Evolutionary conservation across 306 rosid species (phyloP).

Genomic region (Cajanus cajan): DNA sequence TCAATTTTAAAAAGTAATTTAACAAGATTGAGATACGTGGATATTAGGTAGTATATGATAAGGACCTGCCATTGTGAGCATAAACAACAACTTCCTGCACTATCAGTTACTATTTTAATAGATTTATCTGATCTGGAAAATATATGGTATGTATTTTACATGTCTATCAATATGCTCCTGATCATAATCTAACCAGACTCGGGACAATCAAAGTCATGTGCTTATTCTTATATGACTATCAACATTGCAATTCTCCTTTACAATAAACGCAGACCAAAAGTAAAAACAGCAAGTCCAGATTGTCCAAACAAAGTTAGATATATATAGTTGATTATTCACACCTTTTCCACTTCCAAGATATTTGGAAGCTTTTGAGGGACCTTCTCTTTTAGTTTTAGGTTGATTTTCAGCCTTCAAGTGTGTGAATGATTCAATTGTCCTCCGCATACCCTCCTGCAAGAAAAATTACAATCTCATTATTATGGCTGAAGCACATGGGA

Average conservation of each 20-base stretch:
- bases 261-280: neutral
- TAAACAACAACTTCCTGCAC: constrained; percentile 13
- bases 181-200: neutral
- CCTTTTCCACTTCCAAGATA: constrained; percentile 90
- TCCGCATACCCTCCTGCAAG: constrained; percentile 83
- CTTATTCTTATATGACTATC: neutral
- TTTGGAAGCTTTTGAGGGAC: constrained; percentile 78
- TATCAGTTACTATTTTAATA: neutral
- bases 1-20: constrained; percentile 21
- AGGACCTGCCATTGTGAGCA: neutral
- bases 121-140: neutral
- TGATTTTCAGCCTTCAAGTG: constrained; percentile 73
- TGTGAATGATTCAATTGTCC: constrained; percentile 79
- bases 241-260: neutral
- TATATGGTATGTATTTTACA: neutral
- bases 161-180: neutral
- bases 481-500: neutral
- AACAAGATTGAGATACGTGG: neutral
- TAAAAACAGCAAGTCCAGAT: neutral
- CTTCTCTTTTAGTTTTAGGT: constrained; percentile 56
- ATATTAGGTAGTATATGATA: neutral
- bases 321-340: constrained; percentile 32
- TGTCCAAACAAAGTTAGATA: neutral
- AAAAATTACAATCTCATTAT: constrained; percentile 27
- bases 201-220: neutral